Evolutionary conservation across 768 basidiomycete genomes (phyloP).

Genomic region (Russula earlei): DNA sequence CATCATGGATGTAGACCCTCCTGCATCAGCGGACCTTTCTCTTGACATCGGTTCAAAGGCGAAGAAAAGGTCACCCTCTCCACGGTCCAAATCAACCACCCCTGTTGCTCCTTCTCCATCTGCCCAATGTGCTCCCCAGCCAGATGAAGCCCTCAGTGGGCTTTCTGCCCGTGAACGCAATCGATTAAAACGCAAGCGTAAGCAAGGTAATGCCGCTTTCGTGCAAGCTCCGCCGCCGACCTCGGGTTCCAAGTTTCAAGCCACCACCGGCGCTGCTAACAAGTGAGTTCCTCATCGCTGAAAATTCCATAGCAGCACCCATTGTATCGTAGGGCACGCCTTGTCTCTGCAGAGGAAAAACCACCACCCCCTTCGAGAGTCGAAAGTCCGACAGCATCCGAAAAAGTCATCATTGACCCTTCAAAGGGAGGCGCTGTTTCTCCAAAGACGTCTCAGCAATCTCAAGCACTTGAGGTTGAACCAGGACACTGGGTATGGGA

Average conservation of each 20-base stretch:
- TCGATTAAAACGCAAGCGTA: constrained; percentile 90
- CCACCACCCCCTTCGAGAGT: constrained; percentile 38
- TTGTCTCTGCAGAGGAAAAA: constrained; percentile 58
- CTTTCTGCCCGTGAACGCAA: constrained; percentile 91
- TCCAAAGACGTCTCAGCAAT: constrained; percentile 66
- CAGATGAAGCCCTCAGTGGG: constrained; percentile 41
- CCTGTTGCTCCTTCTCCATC: constrained; percentile 43
- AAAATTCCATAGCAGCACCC: background rate
- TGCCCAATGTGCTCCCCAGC: constrained; percentile 29
- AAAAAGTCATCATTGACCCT: constrained; percentile 71
- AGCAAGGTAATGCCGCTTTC: constrained; percentile 74
- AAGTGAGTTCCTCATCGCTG: constrained; percentile 34
- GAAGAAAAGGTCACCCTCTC: constrained; percentile 29
- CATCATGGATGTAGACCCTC: constrained; percentile 34
- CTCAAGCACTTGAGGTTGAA: constrained; percentile 66
- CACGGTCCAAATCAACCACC: constrained; percentile 36
- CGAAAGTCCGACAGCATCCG: constrained; percentile 47
- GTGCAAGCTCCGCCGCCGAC: constrained; percentile 57
- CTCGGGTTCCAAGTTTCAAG: constrained; percentile 50
- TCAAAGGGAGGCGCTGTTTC: constrained; percentile 78
- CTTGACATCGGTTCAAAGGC: constrained; percentile 24
- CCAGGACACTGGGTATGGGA: constrained; percentile 82
- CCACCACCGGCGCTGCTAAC: constrained; percentile 50
- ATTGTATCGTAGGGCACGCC: constrained; percentile 46
- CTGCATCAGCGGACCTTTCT: constrained; percentile 38